Conservation (phyloP, 2,329 filamentous ascomycete species). For the Sporothrix brasiliensis region DNA sequence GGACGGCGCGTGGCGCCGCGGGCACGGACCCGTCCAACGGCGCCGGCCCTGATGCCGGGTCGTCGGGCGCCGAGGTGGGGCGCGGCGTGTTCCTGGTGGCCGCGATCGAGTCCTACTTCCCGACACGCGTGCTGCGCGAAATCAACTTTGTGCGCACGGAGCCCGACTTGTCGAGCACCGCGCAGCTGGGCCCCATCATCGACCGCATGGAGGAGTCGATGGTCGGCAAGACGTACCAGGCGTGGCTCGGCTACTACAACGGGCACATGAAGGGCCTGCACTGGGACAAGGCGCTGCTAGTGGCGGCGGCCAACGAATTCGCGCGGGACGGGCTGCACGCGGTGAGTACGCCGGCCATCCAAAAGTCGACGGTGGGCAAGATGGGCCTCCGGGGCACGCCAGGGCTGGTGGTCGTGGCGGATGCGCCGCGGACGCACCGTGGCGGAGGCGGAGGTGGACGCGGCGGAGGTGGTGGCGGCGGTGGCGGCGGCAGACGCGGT, state of each 20-base stretch:
- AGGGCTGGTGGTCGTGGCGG: conserved; percentile 53
- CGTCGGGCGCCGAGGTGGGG: conserved; percentile 52
- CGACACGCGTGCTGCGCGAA: conserved; percentile 54
- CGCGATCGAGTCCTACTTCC: conserved; percentile 55
- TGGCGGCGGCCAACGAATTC: conserved; percentile 55
- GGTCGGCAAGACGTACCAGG: conserved; percentile 57
- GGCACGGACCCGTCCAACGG: conserved; percentile 56
- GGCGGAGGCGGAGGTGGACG: conserved; percentile 30
- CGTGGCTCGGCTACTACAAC: conserved; percentile 62
- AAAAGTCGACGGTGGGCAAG: conserved; percentile 55
- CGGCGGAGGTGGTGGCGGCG: not conserved
- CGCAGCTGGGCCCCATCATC: conserved; percentile 48
- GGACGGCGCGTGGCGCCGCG: conserved; percentile 67
- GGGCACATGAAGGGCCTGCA: conserved; percentile 50
- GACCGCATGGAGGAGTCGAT: conserved; percentile 50
- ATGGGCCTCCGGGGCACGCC: conserved; percentile 59
- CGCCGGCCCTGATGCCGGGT: conserved; percentile 61
- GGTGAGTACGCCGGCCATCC: conserved; percentile 52
- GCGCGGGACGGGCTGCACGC: conserved; percentile 53
- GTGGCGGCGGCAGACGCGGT: conserved; percentile 7
- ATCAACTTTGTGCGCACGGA: conserved; percentile 55
- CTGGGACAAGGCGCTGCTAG: conserved; percentile 51
- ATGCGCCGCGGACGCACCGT: conserved; percentile 43
- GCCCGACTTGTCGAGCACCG: conserved; percentile 50
- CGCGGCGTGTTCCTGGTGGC: conserved; percentile 64